Evolutionary conservation across 108 stramenopile genomes (phyloP), one percentile per base, ranked within the genome.

Genomic region (Fragilaria crotonensis): DNA sequence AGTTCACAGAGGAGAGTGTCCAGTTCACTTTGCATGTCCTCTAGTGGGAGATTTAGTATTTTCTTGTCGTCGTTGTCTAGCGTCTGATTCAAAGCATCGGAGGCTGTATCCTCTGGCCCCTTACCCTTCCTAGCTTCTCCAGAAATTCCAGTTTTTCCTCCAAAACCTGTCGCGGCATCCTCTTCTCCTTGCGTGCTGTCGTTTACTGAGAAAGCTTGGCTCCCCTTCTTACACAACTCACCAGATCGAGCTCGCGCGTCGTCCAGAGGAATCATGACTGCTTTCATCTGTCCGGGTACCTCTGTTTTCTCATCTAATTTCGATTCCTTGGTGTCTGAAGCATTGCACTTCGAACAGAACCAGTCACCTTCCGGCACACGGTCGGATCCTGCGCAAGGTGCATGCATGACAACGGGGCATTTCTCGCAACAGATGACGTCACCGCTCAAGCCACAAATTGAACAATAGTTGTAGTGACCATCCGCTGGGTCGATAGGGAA

Each of bases 401-500:
- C n/a, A 52, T 83, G 82, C 19, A 67, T 56, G 11, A 83, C 82
- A 45, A 68, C 77, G 0, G 82, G 52, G 0, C n/a, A n/a, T n/a
- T 75, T 73, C 25, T 83, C 82, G 33, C 82, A 83, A 41, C 75
- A 77, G 23, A 83, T 23, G 2, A 83, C 54, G 60, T 79, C 76
- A 0, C 82, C 82, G 49, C 67, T 71, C 18, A 68, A 46, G 20
- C 82, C 82, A 62, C 82, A 83, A 28, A 76, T 57, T 21, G 57
- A 66, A 54, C 82, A 83, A 55, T 59, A 76, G 0, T 67, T 32
- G 36, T 70, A 83, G 46, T 77, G 75, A 30, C 75, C 75, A 51
- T 83, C 82, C 31, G 52, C n/a, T 52, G 60, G 63, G 47, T 83
- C 82, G 25, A 77, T 36, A 5, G 75, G 75, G 54, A 79, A 79